phyloP scores from a whole-genome alignment of 1,284 basidiomycete species.

The Irpex sp. region DNA sequence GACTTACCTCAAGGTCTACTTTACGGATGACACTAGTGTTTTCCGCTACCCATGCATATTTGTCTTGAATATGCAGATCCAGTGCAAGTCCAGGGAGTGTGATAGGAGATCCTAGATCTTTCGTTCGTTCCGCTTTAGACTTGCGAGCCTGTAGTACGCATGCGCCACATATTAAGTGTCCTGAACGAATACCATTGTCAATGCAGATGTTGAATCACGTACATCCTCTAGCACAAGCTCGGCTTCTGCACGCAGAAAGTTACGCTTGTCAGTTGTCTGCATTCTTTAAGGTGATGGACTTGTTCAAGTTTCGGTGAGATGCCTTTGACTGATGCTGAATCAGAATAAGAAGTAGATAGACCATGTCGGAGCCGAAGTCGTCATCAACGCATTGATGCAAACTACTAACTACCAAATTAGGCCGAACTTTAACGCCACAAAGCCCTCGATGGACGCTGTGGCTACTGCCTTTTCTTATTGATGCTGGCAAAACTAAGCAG shows the following conservation, averaged over 20 bases:
- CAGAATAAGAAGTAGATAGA: neutral
- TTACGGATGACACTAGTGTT: slow-evolving; percentile 74
- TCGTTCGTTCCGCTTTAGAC: slow-evolving; percentile 69
- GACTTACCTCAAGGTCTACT: slow-evolving; percentile 69
- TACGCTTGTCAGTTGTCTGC: slow-evolving; percentile 26
- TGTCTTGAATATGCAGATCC: slow-evolving; percentile 59
- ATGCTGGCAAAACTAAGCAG: neutral
- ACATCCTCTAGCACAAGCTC: slow-evolving; percentile 71
- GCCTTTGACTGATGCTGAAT: neutral
- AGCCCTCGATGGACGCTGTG: neutral
- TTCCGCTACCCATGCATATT: slow-evolving; percentile 81
- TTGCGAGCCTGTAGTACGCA: slow-evolving; percentile 55
- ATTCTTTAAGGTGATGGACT: slow-evolving; percentile 4
- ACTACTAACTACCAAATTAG: neutral
- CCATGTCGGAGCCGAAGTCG: no score
- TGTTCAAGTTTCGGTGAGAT: neutral
- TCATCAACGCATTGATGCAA: no score
- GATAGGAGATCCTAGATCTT: slow-evolving; percentile 74
- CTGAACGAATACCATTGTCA: neutral
- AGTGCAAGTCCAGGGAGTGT: slow-evolving; percentile 73
- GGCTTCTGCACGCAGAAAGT: slow-evolving; percentile 69
- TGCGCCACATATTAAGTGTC: no score
- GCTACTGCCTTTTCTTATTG: neutral
- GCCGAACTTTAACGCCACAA: neutral
- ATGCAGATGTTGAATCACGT: neutral